Percentiles rank a stretch among this genome's conserved stretches.
Evolutionary conservation across 495 filamentous ascomycete genomes (phyloP).

Genomic region (Podospora comata): DNA sequence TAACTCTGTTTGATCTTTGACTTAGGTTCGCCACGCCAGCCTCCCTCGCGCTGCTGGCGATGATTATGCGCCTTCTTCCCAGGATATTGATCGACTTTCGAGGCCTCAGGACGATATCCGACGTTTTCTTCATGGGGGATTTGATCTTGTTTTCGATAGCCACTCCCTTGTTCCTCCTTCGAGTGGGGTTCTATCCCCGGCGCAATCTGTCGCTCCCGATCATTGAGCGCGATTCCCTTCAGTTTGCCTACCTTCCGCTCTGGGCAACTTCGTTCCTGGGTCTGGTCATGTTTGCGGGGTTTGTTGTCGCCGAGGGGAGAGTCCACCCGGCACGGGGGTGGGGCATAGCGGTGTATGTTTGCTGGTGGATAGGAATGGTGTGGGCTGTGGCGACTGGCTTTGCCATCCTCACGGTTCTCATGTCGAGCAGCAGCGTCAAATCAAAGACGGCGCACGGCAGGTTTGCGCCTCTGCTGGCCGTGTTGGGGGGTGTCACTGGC

Average conservation of each 20-base stretch:
- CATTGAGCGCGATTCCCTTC: conserved; percentile 5
- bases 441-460: conserved; percentile 11
- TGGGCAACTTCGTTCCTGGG: conserved; percentile 14
- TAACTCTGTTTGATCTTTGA: not conserved
- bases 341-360: conserved; percentile 8
- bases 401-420: conserved; percentile 8
- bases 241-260: conserved; percentile 8
- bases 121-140: conserved; percentile 14
- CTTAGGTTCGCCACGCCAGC: conserved; percentile 22
- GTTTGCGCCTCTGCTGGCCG: conserved; percentile 5
- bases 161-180: conserved; percentile 13
- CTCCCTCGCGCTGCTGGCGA: conserved; percentile 12
- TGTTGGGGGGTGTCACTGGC: conserved; percentile 9
- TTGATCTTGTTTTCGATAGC: conserved; percentile 13
- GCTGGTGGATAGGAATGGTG: conserved; percentile 18
- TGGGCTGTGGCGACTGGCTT: conserved; percentile 11
- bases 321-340: not conserved
- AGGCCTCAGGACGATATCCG: conserved; percentile 8
- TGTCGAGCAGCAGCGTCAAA: not conserved
- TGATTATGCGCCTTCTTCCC: conserved; percentile 18
- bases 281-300: conserved; percentile 11
- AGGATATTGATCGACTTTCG: not conserved
- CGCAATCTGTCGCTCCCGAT: not conserved
- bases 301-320: conserved; percentile 8
- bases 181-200: conserved; percentile 9